A percentile compares a stretch with the other conserved stretches of the same genome.
Evolutionary conservation across 2,329 filamentous ascomycete species (phyloP).

Genomic region (Paramyrothecium sp.): DNA sequence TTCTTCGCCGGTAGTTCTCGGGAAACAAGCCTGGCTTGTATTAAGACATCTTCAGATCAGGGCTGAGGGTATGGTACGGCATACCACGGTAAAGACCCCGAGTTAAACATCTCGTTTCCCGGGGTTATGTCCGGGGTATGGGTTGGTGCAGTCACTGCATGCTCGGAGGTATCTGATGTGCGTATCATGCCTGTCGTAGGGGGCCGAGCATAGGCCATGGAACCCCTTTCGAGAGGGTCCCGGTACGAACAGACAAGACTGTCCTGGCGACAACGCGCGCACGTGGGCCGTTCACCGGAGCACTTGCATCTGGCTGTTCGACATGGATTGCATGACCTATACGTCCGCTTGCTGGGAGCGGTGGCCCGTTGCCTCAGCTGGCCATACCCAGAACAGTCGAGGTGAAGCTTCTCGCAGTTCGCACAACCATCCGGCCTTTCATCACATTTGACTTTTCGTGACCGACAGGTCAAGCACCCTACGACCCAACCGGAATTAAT

Average conservation of each 20-base stretch:
- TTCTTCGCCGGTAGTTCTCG: slow-evolving; percentile 6
- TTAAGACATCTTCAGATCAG: neutral
- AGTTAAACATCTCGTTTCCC: neutral
- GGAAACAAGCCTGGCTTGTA: slow-evolving; percentile 6
- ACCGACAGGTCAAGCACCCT: neutral
- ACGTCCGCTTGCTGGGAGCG: neutral
- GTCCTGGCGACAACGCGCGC: slow-evolving; percentile 1
- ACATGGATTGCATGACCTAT: slow-evolving; percentile 4
- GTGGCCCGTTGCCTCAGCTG: neutral
- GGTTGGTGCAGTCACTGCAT: neutral
- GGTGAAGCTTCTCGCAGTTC: slow-evolving; percentile 12
- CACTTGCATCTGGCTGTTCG: slow-evolving; percentile 4
- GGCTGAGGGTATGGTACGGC: neutral
- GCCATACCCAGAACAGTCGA: slow-evolving; percentile 2
- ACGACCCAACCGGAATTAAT: neutral
- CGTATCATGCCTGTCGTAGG: neutral
- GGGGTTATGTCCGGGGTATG: neutral
- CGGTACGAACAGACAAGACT: neutral
- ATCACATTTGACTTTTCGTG: slow-evolving; percentile 14
- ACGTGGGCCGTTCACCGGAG: slow-evolving; percentile 6
- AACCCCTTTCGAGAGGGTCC: neutral
- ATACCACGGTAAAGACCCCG: neutral
- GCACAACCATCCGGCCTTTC: slow-evolving; percentile 10
- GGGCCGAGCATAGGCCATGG: neutral
- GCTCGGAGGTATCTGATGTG: neutral